Base-by-base conservation (phyloP, 1,284 basidiomycete species). In the Sphagnurus paluster region DNA sequence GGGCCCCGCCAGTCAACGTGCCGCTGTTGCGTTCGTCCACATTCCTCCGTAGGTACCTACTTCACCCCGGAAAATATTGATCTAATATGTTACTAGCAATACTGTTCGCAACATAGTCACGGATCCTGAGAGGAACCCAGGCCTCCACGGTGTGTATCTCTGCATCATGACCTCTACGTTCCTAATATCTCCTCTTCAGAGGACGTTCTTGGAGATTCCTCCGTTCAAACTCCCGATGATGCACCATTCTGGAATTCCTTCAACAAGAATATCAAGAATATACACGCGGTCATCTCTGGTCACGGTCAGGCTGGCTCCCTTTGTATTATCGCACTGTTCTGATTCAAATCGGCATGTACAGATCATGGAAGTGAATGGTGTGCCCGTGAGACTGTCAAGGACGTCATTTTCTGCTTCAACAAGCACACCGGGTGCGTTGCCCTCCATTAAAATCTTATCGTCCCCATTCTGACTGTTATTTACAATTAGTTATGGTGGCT, bases 341-440 rank as follows among this genome's bases (percentile, higher is more conserved):
- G n/a, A n/a, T n/a, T n/a, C n/a, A n/a, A n/a, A 6, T 32, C 29
- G 29, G 4, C 16, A 4, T 10, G 13, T 53, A 14, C 5, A 84
- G 82, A 84, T 58, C 84, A 87, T 52, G 84, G 84, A 1, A 75
- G 86, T 45, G 84, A 86, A 61, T 87, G 84, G 84, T 87, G 84
- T 52, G 72, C 74, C 16, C 76, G 81, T 24, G 84, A 86, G 54
- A 73, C 75, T 1, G 71, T 68, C 1, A 79, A 80, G 54, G 63
- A 76, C 29, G 74, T 82, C 10, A 76, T 84, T 0, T 86, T 86
- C 64, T 87, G 84, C 58, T 87, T 87, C 53, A 70, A 75, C 56
- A 87, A 87, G 57, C 84, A 86, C 59, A 80, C 82, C 1, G 83
- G 84, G 80, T 84, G 53, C 7, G 75, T 67, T 10, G 33, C 16